Evolutionary conservation across 169 alveolate genomes (phyloP), one percentile per base, ranked within the genome.

Genomic region (Plasmodium vinckei): DNA sequence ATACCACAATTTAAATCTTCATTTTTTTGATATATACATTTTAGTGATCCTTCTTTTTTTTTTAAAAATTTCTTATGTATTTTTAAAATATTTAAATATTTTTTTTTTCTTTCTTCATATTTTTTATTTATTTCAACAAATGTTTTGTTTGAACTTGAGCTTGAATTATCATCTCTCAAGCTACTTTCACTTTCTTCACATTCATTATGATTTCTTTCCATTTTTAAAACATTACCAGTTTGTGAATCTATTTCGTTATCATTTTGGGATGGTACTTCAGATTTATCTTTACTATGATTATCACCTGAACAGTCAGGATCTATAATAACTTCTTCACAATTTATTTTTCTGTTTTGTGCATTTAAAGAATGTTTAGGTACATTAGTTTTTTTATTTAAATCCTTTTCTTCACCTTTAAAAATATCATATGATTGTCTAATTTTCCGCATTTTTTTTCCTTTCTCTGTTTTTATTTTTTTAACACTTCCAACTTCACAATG

Each of bases 61-160:
- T 79, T 79, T 47, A 79, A 42, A 69, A 51, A 79, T 46, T 46
- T 51, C 21, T 79, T 79, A 70, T 79, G 89, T 9, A 79, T 46
- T 47, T 59, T 65, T 23, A 79, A 67, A 12, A 79, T 6, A 46
- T 65, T 79, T 12, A 53, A 46, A 15, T 9, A 9, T 72, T 39
- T 72, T 39, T 3, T 56, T 39, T 12, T 57, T 4, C n/a, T n/a
- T n/a, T 27, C 3, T 57, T 33, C 7, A 33, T 33, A 33, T 33
- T 33, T 33, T 33, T 33, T 1, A 33, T 33, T 33, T 33, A 33
- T 1, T 33, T 33, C 7, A 5, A 33, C 1, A 4, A 3, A 33
- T 1, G 7, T 33, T 33, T 33, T 33, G 7, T 3, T 33, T 33
- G 42, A 33, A 33, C 42, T 33, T 27, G 39, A 3, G 39, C 39